Percentiles rank a stretch among this genome's conserved stretches.
phyloP scores from a whole-genome alignment of 2,329 filamentous ascomycete genomes.

The Teratosphaeria viscida region DNA sequence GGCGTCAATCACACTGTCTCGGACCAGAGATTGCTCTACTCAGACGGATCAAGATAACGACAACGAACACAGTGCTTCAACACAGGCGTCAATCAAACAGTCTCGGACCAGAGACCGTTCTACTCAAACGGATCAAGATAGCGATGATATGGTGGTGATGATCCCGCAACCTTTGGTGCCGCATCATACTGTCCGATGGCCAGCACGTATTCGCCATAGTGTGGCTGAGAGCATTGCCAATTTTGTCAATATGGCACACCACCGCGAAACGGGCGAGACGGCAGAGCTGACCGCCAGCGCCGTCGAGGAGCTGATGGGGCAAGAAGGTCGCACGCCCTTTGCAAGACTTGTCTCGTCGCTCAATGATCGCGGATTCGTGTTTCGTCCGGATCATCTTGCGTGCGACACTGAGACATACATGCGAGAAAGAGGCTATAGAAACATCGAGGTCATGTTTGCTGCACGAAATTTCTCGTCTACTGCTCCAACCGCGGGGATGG shows the following conservation, averaged over 20 bases:
- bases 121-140: not conserved
- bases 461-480: not conserved
- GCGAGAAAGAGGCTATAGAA: not conserved
- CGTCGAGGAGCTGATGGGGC: not conserved
- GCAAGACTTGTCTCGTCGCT: not conserved
- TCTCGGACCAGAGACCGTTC: not conserved
- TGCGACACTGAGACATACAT: not conserved
- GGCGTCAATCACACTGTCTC: not conserved
- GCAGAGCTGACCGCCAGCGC: not conserved
- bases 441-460: not conserved
- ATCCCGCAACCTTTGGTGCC: not conserved
- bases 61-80: not conserved
- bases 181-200: not conserved
- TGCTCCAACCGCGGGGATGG: not conserved
- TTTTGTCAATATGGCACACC: not conserved
- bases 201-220: not conserved
- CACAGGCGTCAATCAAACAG: not conserved
- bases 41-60: not conserved
- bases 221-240: not conserved
- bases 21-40: not conserved
- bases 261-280: not conserved
- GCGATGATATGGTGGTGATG: not conserved
- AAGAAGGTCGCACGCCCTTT: not conserved
- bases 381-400: not conserved
- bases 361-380: not conserved